Base-by-base conservation (phyloP, 2,329 filamentous ascomycete species). In the Ceratocystis lukuohia region DNA sequence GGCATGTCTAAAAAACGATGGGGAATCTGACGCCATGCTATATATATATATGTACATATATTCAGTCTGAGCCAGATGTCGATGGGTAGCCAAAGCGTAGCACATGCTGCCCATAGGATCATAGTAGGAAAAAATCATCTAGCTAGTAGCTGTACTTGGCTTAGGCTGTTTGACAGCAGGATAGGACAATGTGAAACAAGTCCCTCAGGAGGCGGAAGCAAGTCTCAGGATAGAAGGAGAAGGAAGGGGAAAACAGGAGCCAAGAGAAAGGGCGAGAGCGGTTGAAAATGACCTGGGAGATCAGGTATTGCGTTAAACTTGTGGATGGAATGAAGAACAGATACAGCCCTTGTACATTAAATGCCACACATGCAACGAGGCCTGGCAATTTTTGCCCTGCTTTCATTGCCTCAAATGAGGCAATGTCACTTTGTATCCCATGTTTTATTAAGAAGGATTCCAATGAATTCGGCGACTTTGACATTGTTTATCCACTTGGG, bases 161-260 rank as follows among this genome's bases (percentile, higher is more conserved):
- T 8, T 48, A 20, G 46, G 5, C 46, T 56, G 20, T 59, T 17
- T 59, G 28, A 8, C 25, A 37, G 56, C 56, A 37, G 28, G 3
- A 59, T 59, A 17, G 28, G 12, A 37, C 30, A 59, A 59, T 59
- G 30, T 59, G 56, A 59, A 59, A 59, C 56, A 59, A 30, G 56
- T 6, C 25, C 7, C 25, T 59, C 56, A 33, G 30, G 56, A 37
- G 17, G 56, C 25, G 20, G 25, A 56, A 59, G 56, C 6, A 37
- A 28, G 28, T 59, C 28, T 28, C 56, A 59, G 56, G 56, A 59
- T 15, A 56, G 20, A 56, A 56, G 20, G 1, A 56, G 8, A 56
- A 30, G 5, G 28, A 59, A 20, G 56, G 28, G 22, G 12, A n/a
- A 17, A 57, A 33, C 1, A 59, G 53, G 53, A 20, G 15, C 48